phyloP scores from a whole-genome alignment of 2,329 filamentous ascomycete genomes.

The Monosporascus cannonballus region DNA sequence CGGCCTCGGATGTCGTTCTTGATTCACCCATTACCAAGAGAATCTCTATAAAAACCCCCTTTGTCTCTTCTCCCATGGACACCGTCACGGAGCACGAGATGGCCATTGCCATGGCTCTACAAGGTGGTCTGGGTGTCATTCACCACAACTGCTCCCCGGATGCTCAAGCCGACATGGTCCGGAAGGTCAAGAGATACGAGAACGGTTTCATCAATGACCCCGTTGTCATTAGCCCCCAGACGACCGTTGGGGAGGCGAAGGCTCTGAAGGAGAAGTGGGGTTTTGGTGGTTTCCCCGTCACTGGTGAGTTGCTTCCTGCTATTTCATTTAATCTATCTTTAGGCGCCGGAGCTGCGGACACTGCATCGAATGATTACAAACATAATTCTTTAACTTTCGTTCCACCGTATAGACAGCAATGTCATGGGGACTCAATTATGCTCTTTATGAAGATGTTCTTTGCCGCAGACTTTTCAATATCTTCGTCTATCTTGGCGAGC shows the following conservation, averaged over 20 bases:
- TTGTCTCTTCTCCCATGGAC: conserved; percentile 98
- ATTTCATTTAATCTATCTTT: conserved; percentile 4
- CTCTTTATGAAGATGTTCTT: conserved; percentile 37
- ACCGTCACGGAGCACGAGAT: conserved; percentile 99
- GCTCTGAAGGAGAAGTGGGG: conserved; percentile 96
- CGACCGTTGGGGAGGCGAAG: conserved; percentile 86
- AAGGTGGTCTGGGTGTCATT: conserved; percentile 87
- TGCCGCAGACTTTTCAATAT: conserved; percentile 7
- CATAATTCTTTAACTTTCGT: conserved; percentile 97
- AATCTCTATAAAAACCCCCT: conserved; percentile 92
- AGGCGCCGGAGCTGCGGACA: conserved; percentile 3
- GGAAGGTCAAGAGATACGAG: conserved; percentile 98
- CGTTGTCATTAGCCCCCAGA: conserved; percentile 79
- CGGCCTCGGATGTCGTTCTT: conserved; percentile 79
- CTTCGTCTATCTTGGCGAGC: conserved; percentile 4
- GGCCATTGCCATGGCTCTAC: conserved; percentile 94
- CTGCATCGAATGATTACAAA: conserved; percentile 68
- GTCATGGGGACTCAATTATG: conserved; percentile 72
- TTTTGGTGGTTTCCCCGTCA: conserved; percentile 97
- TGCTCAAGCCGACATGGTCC: conserved; percentile 96
- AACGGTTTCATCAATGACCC: conserved; percentile 98
- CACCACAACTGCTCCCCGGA: conserved; percentile 99
- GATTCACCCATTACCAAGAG: conserved; percentile 93
- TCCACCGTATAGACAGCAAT: conserved; percentile 92
- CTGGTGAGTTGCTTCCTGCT: conserved; percentile 60